phyloP scores from a whole-genome alignment of 345 rosid genomes.

The Odontarrhena argentea region DNA sequence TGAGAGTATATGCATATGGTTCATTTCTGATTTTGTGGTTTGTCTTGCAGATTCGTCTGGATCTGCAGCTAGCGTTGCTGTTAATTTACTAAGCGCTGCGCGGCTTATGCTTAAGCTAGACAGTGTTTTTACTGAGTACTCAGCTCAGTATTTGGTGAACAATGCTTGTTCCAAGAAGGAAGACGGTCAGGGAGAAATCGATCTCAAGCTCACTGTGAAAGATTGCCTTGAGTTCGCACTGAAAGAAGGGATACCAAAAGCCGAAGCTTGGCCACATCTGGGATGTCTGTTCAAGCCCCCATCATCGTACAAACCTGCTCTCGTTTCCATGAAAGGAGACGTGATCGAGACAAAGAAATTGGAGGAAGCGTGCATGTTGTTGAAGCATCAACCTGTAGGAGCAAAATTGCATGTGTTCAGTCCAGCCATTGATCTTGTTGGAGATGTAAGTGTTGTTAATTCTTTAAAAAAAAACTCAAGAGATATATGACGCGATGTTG shows the following conservation, averaged over 20 bases:
- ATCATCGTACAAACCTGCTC: not conserved
- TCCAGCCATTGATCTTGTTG: too few species aligned
- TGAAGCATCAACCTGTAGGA: too few species aligned
- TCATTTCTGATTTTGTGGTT: not conserved
- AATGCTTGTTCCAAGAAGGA: not conserved
- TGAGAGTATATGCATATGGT: not conserved
- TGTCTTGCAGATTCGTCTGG: constrained; percentile 21
- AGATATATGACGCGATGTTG: too few species aligned
- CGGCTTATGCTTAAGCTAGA: constrained; percentile 12
- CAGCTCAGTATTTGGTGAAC: constrained; percentile 32
- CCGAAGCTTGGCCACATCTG: constrained; percentile 2
- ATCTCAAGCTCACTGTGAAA: constrained; percentile 24
- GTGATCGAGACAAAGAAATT: too few species aligned
- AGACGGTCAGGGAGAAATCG: not conserved
- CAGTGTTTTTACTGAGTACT: constrained; percentile 11
- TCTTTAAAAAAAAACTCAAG: too few species aligned
- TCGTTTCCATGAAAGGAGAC: not conserved
- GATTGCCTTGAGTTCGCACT: constrained; percentile 8
- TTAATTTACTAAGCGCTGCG: constrained; percentile 23
- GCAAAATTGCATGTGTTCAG: too few species aligned
- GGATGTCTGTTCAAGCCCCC: constrained; percentile 6
- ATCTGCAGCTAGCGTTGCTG: constrained; percentile 15
- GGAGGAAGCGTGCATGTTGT: too few species aligned
- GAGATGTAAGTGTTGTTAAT: too few species aligned
- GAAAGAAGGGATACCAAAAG: constrained; percentile 16